A percentile compares a stretch with the other conserved stretches of the same genome.
phyloP scores from a whole-genome alignment of 495 filamentous ascomycete genomes.

The Neurospora sp. region DNA sequence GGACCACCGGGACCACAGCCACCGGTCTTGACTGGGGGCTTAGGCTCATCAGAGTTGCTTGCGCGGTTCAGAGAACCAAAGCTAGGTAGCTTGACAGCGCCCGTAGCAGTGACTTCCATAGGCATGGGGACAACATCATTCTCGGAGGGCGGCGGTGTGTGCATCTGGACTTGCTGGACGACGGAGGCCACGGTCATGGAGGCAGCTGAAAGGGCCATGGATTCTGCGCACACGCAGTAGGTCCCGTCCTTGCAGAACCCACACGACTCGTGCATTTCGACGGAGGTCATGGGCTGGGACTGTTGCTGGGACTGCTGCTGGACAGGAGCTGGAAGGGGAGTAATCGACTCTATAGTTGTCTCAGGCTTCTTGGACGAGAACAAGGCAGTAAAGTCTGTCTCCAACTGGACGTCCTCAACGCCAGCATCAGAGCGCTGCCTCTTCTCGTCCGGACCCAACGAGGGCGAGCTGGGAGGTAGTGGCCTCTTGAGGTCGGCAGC shows the following conservation, averaged over 20 bases:
- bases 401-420: conserved; percentile 30
- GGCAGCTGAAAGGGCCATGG: conserved; percentile 32
- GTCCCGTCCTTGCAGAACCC: conserved; percentile 84
- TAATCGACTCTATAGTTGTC: background rate
- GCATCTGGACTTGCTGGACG: conserved; percentile 45
- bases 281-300: conserved; percentile 14
- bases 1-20: conserved; percentile 59
- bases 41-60: background rate
- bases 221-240: conserved; percentile 74
- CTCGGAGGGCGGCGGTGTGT: conserved; percentile 62
- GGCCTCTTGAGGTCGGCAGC: conserved; percentile 31
- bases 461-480: conserved; percentile 24
- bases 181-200: conserved; percentile 16
- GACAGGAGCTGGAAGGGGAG: conserved; percentile 5
- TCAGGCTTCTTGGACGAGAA: conserved; percentile 35
- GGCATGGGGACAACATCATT: conserved; percentile 42
- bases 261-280: conserved; percentile 50
- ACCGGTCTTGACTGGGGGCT: background rate
- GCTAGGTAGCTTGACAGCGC: conserved; percentile 38
- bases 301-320: conserved; percentile 8
- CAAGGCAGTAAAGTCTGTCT: conserved; percentile 63
- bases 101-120: conserved; percentile 38
- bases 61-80: conserved; percentile 16
- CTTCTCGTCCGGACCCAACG: conserved; percentile 47
- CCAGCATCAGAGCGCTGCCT: conserved; percentile 27